phyloP scores from a whole-genome alignment of 2,329 filamentous ascomycete genomes.

The Paecilomyces fulvus region DNA sequence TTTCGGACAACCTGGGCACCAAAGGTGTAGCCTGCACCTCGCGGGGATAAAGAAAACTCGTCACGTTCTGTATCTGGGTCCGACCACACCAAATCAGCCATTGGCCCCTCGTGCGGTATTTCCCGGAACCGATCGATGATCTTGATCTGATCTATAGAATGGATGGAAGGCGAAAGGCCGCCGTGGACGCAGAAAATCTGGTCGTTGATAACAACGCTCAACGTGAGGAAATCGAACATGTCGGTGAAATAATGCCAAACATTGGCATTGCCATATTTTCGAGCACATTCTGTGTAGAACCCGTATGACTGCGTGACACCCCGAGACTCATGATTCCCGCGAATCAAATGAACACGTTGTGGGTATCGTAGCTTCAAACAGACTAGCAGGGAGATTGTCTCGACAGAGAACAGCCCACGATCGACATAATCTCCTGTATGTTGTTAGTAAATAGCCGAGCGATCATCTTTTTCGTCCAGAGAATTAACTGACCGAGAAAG shows the following conservation, averaged over 20 bases:
- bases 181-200: conserved; percentile 99
- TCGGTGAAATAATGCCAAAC: conserved; percentile 99
- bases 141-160: conserved; percentile 98
- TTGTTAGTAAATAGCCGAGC: conserved; percentile 4
- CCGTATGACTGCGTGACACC: conserved; percentile 98
- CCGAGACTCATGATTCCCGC: conserved; percentile 94
- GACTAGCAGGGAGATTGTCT: conserved; percentile 95
- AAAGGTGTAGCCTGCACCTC: conserved; percentile 94
- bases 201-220: conserved; percentile 96
- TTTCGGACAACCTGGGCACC: conserved; percentile 97
- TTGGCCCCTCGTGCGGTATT: conserved; percentile 95
- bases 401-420: conserved; percentile 95
- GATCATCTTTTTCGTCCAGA: background rate
- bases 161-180: conserved; percentile 80
- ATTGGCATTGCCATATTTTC: conserved; percentile 97
- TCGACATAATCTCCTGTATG: conserved; percentile 86
- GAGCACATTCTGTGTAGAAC: conserved; percentile 96
- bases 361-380: conserved; percentile 97
- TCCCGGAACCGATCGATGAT: conserved; percentile 98
- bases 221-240: conserved; percentile 97
- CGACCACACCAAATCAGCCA: conserved; percentile 99
- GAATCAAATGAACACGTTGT: conserved; percentile 87
- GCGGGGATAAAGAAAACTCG: conserved; percentile 88
- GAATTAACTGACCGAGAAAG: conserved; percentile 63
- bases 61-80: conserved; percentile 96